These are phyloP conservation scores for Vickermania spadyakhi DNA, from an alignment of 208 protist genomes.

Conservation along the genomic window DNA sequence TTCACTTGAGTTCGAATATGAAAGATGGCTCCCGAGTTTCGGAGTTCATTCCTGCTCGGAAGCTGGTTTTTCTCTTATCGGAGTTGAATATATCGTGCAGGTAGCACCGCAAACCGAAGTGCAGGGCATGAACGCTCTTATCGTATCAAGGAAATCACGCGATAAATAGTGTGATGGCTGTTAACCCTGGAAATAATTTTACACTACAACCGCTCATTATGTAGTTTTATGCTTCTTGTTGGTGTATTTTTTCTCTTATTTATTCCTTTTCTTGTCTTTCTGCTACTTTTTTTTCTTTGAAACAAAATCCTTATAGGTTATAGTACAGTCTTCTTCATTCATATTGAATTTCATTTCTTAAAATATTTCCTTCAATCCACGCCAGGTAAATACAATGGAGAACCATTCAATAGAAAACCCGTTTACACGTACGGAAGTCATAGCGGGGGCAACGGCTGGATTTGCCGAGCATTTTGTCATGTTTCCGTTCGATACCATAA, in stretches of 20 bases:
- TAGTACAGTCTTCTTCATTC: too few relatives aligned
- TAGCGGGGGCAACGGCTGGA: conserved; percentile 77
- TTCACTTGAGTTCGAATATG: conserved; percentile 80
- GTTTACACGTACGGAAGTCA: conserved; percentile 36
- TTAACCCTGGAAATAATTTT: too few relatives aligned
- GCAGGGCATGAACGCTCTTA: neutral
- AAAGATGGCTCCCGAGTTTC: conserved; percentile 68
- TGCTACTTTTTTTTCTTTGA: conserved; percentile 14
- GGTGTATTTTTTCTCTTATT: neutral
- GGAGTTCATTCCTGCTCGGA: conserved; percentile 63
- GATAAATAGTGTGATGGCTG: too few relatives aligned
- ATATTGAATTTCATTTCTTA: too few relatives aligned
- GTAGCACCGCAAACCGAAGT: neutral
- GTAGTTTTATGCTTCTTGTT: neutral
- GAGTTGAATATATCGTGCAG: conserved; percentile 61
- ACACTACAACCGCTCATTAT: too few relatives aligned
- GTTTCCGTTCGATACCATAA: conserved; percentile 94
- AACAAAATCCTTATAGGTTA: too few relatives aligned
- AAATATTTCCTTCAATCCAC: neutral
- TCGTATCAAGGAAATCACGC: too few relatives aligned
- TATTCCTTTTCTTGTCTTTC: conserved; percentile 3
- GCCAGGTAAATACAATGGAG: neutral
- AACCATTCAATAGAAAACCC: conserved; percentile 14
- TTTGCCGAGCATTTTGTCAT: conserved; percentile 89
- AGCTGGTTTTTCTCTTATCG: conserved; percentile 50